Conservation (phyloP, 164 flowering plant species). For the Macadamia integrifolia region DNA sequence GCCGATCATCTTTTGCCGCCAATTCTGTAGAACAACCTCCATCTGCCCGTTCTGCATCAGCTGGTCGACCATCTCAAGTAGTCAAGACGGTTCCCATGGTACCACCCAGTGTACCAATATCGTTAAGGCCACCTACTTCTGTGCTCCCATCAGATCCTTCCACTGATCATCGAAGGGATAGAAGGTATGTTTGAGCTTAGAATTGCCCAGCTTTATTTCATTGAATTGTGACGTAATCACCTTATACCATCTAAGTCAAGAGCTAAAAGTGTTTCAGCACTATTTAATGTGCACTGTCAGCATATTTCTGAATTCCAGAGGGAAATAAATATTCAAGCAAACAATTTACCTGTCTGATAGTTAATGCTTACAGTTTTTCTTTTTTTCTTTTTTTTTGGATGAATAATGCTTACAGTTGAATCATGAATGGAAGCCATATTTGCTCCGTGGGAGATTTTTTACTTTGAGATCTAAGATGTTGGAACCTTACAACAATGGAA, state of each 20-base stretch:
- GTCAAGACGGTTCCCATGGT: constrained; percentile 43
- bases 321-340: not conserved
- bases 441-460: too few species aligned
- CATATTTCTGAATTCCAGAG: not conserved
- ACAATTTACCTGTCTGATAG: not conserved
- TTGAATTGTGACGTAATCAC: not conserved
- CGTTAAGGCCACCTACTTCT: constrained; percentile 38
- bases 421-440: too few species aligned
- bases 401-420: too few species aligned
- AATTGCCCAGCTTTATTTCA: not conserved
- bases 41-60: constrained; percentile 30
- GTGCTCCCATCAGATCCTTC: constrained; percentile 27
- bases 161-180: constrained; percentile 37
- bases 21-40: constrained; percentile 38
- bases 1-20: constrained; percentile 37
- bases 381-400: too few species aligned
- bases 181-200: constrained; percentile 39
- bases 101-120: constrained; percentile 50
- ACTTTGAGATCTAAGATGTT: too few species aligned
- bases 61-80: constrained; percentile 37
- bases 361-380: too few species aligned
- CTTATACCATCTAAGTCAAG: not conserved
- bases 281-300: not conserved
- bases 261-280: not conserved
- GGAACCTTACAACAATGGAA: too few species aligned